A percentile compares a stretch with the other conserved stretches of the same genome.
These are phyloP conservation scores for Psilocybe azurescens DNA, from an alignment of 768 basidiomycete genomes.

Conservation along the genomic window DNA sequence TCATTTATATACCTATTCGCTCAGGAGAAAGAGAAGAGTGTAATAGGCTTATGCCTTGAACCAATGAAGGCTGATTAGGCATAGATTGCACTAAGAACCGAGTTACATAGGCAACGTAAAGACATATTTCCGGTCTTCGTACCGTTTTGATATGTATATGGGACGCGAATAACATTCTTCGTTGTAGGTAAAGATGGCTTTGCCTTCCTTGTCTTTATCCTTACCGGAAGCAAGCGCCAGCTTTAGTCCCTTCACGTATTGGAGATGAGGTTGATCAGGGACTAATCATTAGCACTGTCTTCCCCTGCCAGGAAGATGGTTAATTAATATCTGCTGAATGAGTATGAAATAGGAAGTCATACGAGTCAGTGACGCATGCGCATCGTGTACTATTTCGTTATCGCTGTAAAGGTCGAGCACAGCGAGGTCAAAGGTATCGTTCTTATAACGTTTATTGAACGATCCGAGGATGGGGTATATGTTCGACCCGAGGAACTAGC, in stretches of 20 bases:
- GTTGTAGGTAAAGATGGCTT: constrained; percentile 47
- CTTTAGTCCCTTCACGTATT: constrained; percentile 55
- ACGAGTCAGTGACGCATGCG: constrained; percentile 62
- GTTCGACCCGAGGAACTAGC: constrained; percentile 84
- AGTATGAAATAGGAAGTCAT: constrained; percentile 26
- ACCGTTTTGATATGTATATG: no score
- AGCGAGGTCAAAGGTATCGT: constrained; percentile 65
- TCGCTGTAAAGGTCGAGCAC: constrained; percentile 69
- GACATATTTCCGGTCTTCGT: constrained; percentile 53
- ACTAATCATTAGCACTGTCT: constrained; percentile 42
- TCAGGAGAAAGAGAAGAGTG: no score
- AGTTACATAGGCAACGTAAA: no score
- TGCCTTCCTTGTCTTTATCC: constrained; percentile 43
- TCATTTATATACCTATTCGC: neutral
- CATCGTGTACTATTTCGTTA: constrained; percentile 75
- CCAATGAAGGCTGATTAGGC: no score
- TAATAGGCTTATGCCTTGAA: no score
- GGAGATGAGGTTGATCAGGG: constrained; percentile 60
- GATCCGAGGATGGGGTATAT: constrained; percentile 90
- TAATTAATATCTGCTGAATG: neutral
- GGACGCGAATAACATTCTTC: no score
- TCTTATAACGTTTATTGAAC: constrained; percentile 57
- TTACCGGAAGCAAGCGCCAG: constrained; percentile 65
- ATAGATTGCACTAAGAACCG: no score
- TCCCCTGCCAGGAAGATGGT: constrained; percentile 44